Evolutionary conservation across 352 stramenopile species (phyloP).

Genomic region (Globisporangium echinulatum): DNA sequence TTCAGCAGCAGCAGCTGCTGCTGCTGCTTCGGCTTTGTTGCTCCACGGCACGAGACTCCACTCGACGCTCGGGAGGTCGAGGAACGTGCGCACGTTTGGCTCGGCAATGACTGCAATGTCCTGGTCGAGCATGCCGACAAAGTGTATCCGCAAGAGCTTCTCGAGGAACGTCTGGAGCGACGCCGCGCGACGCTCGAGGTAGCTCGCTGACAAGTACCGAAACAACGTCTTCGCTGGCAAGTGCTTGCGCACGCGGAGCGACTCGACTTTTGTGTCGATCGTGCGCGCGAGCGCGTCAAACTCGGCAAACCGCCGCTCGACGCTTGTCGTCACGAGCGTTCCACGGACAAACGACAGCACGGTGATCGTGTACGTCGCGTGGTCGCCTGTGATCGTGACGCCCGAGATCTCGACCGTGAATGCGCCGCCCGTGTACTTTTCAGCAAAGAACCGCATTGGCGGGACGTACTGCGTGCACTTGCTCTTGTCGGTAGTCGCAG

Average conservation of each 20-base stretch:
- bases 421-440: constrained; percentile 34
- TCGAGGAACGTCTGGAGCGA: constrained; percentile 64
- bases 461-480: constrained; percentile 61
- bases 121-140: constrained; percentile 61
- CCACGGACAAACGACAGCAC: constrained; percentile 46
- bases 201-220: constrained; percentile 41
- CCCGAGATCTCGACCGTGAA: constrained; percentile 73
- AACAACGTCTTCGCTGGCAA: constrained; percentile 78
- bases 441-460: constrained; percentile 38
- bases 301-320: constrained; percentile 65
- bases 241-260: constrained; percentile 34
- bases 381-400: constrained; percentile 34
- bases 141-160: constrained; percentile 42
- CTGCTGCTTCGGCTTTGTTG: not conserved
- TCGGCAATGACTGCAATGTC: constrained; percentile 62
- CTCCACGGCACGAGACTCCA: constrained; percentile 62
- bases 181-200: constrained; percentile 51
- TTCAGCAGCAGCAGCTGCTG: not conserved
- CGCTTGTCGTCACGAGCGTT: constrained; percentile 29
- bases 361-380: constrained; percentile 57
- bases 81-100: constrained; percentile 53
- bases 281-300: constrained; percentile 49
- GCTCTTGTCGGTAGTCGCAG: not conserved
- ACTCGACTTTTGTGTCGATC: constrained; percentile 51
- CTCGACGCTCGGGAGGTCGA: constrained; percentile 58